Evolutionary conservation across 108 stramenopile species (phyloP), one percentile per base, ranked within the genome.

Genomic region (Pseudonitzschia delicatissima): DNA sequence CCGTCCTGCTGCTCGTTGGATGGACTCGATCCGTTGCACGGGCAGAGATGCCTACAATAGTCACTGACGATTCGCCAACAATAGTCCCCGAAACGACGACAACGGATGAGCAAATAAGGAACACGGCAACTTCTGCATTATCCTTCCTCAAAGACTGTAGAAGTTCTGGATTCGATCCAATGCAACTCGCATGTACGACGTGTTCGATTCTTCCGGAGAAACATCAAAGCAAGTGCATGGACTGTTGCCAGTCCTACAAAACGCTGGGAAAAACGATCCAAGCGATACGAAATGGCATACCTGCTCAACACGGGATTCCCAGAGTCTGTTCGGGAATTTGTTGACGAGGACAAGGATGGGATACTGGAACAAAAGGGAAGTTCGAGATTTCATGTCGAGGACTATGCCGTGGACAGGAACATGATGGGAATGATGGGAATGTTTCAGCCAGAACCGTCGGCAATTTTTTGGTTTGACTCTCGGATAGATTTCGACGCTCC

Each of bases 331-430:
- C 64, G 64, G 31, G 71, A 76, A 40, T 69, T 86, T 57, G 25
- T 83, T 3, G 62, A 74, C 15, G 78, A 78, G 57, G 85, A 86
- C 57, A 13, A 69, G 44, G 52, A 73, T 23, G 69, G 65, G 37
- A 44, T 86, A 17, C 37, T 68, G 29, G 67, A 78, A 23, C 75
- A 81, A 29, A 83, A 83, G 68, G 78, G 84, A 31, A 58, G 17
- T 12, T 9, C 45, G 4, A 36, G 73, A 8, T 51, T 66, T 20
- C 18, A 35, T 20, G 48, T 29, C 32, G 21, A 66, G n/a, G 45
- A 48, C n/a, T 1, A 26, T 23, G 26, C 17, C 42, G 62, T 15
- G 13, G 28, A 29, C 42, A 6, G 13, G 2, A 35, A 20, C 34
- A 62, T 36, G 40, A 31, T 52, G 31, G 17, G 12, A 37, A 40